Evolutionary conservation across 2,329 filamentous ascomycete species (phyloP).

Genomic region (Fusarium stilboides): DNA sequence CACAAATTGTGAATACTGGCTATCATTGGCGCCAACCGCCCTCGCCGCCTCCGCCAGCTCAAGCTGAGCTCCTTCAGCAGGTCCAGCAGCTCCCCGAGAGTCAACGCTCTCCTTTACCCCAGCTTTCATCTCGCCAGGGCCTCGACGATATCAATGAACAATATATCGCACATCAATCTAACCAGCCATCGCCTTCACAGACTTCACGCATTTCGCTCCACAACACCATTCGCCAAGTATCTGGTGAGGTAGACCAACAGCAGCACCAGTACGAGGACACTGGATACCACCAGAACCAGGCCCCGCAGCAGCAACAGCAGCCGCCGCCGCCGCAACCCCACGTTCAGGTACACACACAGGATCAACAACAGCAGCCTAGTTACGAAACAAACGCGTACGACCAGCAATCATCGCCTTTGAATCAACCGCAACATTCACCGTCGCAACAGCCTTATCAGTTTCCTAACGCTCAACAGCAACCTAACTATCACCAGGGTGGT

Average conservation of each 20-base stretch:
- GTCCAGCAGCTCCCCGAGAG: constrained; percentile 53
- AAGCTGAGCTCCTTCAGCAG: constrained; percentile 44
- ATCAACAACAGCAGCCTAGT: constrained; percentile 55
- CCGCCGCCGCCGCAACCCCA: constrained; percentile 46
- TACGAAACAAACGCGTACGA: constrained; percentile 59
- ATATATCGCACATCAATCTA: constrained; percentile 57
- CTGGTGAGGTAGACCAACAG: constrained; percentile 61
- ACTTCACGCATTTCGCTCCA: constrained; percentile 55
- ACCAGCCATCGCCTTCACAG: constrained; percentile 59
- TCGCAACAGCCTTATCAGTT: constrained; percentile 45
- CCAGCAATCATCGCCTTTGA: constrained; percentile 48
- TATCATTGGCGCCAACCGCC: constrained; percentile 41
- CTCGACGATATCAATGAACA: constrained; percentile 60
- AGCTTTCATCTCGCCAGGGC: constrained; percentile 63
- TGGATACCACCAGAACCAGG: constrained; percentile 58
- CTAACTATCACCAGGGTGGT: constrained; percentile 45
- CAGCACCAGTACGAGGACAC: constrained; percentile 64
- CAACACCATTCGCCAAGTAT: constrained; percentile 65
- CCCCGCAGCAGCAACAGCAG: constrained; percentile 47
- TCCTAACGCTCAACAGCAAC: constrained; percentile 55
- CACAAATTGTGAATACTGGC: constrained; percentile 39
- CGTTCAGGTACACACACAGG: constrained; percentile 37
- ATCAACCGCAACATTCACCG: constrained; percentile 33
- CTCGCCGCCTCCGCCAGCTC: constrained; percentile 28
- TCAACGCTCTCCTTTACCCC: constrained; percentile 53